Evolutionary conservation across 306 rosid genomes (phyloP), one percentile per base, ranked within the genome.

Genomic region (Dalbergia cochinchinensis): DNA sequence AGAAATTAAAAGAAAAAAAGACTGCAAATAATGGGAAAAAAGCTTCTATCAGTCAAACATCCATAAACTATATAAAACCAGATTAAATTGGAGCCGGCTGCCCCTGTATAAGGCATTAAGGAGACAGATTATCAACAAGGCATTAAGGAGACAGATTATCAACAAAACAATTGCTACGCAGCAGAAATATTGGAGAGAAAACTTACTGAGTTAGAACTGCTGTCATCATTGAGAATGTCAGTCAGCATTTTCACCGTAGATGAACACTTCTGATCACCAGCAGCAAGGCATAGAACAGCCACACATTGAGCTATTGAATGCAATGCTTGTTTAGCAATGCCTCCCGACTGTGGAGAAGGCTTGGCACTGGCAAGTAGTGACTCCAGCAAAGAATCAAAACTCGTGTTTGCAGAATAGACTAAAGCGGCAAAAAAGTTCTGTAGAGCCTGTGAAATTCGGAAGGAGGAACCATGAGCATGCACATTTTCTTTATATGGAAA

Each of bases 301-400:
- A 96, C 98, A 60, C 99, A 93, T 82, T 93, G 98, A 8, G 98
- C 98, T 64, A 96, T 92, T 57, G 99, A 96, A 87, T 89, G 89
- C 84, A 96, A 85, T 59, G 99, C 99, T 77, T 96, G 99, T 79
- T 93, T 96, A 71, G 99, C 99, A 81, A 96, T 92, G 81, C 98
- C 99, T 37, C 99, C 99, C 2, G 94, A 86, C 74, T 90, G 97
- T 41, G 99, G 97, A 71, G 99, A 88, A 71, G 97, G 97, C 89
- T 91, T 93, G 69, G 96, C 98, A 48, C 98, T 89, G 64, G 92
- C 90, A 69, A 96, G 94, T 72, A 96, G 94, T 51, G 97, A 90
- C 82, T 93, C 99, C 68, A 93, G 92, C 63, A 96, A 82, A 69
- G 92, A 87, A 82, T 96, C 98, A 86, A 93, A 93, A 81, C 99